A percentile compares a stretch with the other conserved stretches of the same genome.
Conservation (phyloP, 441 rosid genomes). For the Pelargonium myrrhifolium region DNA sequence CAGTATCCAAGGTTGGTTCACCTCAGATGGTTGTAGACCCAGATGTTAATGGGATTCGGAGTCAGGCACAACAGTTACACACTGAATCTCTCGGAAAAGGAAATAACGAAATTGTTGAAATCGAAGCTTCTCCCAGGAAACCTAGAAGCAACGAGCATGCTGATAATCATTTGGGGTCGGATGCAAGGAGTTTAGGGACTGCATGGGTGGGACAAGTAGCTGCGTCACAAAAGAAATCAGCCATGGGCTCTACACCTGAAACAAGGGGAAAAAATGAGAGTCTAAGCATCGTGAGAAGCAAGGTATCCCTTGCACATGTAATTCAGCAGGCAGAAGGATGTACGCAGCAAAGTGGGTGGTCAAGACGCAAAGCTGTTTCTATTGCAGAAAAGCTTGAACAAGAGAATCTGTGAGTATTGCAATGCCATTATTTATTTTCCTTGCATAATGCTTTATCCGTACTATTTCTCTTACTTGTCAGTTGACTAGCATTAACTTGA, state of each 20-base stretch:
- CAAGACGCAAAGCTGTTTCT: constrained; percentile 83
- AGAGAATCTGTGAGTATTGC: constrained; percentile 75
- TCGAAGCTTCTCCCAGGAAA: constrained; percentile 44
- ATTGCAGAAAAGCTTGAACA: constrained; percentile 98
- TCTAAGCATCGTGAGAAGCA: constrained; percentile 82
- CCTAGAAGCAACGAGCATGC: constrained; percentile 21
- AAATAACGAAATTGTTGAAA: constrained; percentile 77
- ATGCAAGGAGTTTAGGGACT: constrained; percentile 28
- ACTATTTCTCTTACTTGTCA: neutral
- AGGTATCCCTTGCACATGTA: constrained; percentile 85
- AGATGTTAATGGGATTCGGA: constrained; percentile 19
- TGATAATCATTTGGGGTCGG: constrained; percentile 25
- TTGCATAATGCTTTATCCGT: neutral
- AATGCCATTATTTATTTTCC: constrained; percentile 1
- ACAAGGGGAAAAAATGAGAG: constrained; percentile 56
- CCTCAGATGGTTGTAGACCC: constrained; percentile 25
- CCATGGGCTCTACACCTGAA: constrained; percentile 31
- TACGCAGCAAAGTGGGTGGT: constrained; percentile 58
- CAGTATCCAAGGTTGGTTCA: constrained; percentile 38
- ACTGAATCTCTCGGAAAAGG: constrained; percentile 30
- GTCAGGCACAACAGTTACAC: constrained; percentile 21
- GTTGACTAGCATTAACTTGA: neutral
- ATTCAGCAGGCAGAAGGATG: constrained; percentile 91
- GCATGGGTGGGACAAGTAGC: constrained; percentile 23
- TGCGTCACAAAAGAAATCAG: constrained; percentile 26